phyloP scores from a whole-genome alignment of 306 rosid genomes.

The Vigna nakashimae region DNA sequence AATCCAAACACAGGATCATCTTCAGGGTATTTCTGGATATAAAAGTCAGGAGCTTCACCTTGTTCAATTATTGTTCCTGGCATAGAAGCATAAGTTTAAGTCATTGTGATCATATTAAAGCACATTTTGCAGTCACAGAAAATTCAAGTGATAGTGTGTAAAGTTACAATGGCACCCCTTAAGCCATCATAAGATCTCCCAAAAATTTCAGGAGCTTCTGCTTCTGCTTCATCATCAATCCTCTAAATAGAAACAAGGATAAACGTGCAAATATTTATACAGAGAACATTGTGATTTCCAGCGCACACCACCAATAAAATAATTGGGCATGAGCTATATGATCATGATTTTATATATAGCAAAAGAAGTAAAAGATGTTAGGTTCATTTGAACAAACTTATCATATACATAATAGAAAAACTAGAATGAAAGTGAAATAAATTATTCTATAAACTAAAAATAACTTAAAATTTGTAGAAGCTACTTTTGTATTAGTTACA shows the following conservation, averaged over 20 bases:
- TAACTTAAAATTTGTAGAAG: too few relatives aligned
- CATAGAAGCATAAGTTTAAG: constrained; percentile 39
- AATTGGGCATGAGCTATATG: not conserved
- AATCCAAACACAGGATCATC: constrained; percentile 82
- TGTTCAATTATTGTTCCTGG: constrained; percentile 91
- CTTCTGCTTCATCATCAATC: not conserved
- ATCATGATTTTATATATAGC: too few relatives aligned
- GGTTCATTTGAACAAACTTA: too few relatives aligned
- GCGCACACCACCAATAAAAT: not conserved
- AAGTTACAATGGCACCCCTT: constrained; percentile 38
- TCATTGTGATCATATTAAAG: constrained; percentile 28
- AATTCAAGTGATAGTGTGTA: constrained; percentile 16
- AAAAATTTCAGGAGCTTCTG: not conserved
- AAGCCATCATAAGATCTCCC: constrained; percentile 15
- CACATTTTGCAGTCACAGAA: constrained; percentile 12
- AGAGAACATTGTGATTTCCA: not conserved
- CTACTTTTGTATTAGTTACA: too few relatives aligned
- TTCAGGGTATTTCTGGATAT: constrained; percentile 84
- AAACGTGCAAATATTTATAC: not conserved
- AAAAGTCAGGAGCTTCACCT: constrained; percentile 84
- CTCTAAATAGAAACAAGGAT: constrained; percentile 4
- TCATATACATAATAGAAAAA: too few relatives aligned
- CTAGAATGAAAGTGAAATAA: too few relatives aligned
- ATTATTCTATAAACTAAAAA: too few relatives aligned
- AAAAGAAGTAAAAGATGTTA: too few relatives aligned